Base-by-base conservation (phyloP, 2,329 filamentous ascomycete species). In the Huntiella abstrusa region DNA sequence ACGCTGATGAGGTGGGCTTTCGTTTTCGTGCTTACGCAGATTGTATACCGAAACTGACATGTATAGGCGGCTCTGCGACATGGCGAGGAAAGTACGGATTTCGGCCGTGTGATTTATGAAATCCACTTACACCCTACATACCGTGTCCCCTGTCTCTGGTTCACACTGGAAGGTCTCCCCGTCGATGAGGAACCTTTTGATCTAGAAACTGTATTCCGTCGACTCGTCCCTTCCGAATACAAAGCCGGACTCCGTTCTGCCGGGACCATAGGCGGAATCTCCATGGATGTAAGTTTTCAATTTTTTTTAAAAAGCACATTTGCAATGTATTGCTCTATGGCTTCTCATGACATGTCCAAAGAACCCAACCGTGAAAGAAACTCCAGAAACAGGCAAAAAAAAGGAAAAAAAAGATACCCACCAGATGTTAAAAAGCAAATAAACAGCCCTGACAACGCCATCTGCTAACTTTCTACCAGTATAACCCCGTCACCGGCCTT, bases 401-500 rank as follows among this genome's bases (percentile, higher is more conserved):
- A 37, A 36, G 16, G 3, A 15, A 32, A 45, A 12, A 43, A n/a
- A 33, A 3, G 16, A 40, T 45, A 28, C 16, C 38, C 42, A 15
- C 17, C 16, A 16, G 13, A 38, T 13, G 22, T 43, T 12, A 19
- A 16, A n/a, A 43, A 33, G 16, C 32, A 43, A 33, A 16, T 34
- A n/a, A 41, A 41, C 41, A 13, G 12, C 7, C 32, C 41, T 19
- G 32, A 43, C 32, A 34, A 8, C 17, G 33, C 38, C 32, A 33
- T 36, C 42, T 28, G 10, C 42, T 17, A 37, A 34, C 32, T 46
- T 19, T 39, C 34, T 22, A 28, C 37, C 43, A 88, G 76, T 78
- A 92, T 61, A 86, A 96, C 68, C 88, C 91, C 45, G 62, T 83
- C 49, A 83, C 77, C 49, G 81, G 80, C 45, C 62, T 78, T 49